Evolutionary conservation across 2,329 filamentous ascomycete species (phyloP).

Genomic region (Podosphaera aphanis): DNA sequence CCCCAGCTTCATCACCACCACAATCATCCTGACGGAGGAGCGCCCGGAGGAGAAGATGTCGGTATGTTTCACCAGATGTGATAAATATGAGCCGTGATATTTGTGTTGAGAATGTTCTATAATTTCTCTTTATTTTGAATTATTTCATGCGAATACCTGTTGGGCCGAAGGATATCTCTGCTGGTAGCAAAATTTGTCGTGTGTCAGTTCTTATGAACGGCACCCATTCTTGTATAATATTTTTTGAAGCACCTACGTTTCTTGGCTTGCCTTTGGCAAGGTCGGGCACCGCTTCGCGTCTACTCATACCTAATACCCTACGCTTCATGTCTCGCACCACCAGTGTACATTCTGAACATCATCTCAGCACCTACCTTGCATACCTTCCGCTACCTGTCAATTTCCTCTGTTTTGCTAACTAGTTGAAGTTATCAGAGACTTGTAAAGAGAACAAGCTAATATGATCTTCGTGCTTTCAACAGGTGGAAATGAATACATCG

Average conservation of each 20-base stretch:
- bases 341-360: slow-evolving; percentile 9
- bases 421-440: slow-evolving; percentile 9
- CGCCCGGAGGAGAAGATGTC: slow-evolving; percentile 55
- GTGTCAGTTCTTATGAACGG: slow-evolving; percentile 7
- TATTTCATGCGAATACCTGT: slow-evolving; percentile 12
- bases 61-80: slow-evolving; percentile 88
- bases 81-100: slow-evolving; percentile 21
- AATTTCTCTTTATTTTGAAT: slow-evolving; percentile 16
- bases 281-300: slow-evolving; percentile 2
- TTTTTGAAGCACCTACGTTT: slow-evolving; percentile 15
- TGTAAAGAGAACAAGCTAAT: slow-evolving; percentile 12
- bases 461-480: slow-evolving; percentile 12
- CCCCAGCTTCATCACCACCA: slow-evolving; percentile 49
- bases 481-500: slow-evolving; percentile 39
- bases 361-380: slow-evolving; percentile 3
- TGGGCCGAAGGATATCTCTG: slow-evolving; percentile 6
- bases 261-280: slow-evolving; percentile 7
- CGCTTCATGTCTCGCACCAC: slow-evolving; percentile 11
- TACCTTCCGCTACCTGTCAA: slow-evolving; percentile 2
- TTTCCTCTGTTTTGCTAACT: slow-evolving; percentile 8
- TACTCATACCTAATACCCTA: slow-evolving; percentile 9
- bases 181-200: slow-evolving; percentile 6
- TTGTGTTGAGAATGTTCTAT: slow-evolving; percentile 8
- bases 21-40: slow-evolving; percentile 41
- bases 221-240: slow-evolving; percentile 17